These are phyloP conservation scores for Epicoccum nigrum DNA, from an alignment of 2,329 filamentous ascomycete species.

Conservation along the genomic window DNA sequence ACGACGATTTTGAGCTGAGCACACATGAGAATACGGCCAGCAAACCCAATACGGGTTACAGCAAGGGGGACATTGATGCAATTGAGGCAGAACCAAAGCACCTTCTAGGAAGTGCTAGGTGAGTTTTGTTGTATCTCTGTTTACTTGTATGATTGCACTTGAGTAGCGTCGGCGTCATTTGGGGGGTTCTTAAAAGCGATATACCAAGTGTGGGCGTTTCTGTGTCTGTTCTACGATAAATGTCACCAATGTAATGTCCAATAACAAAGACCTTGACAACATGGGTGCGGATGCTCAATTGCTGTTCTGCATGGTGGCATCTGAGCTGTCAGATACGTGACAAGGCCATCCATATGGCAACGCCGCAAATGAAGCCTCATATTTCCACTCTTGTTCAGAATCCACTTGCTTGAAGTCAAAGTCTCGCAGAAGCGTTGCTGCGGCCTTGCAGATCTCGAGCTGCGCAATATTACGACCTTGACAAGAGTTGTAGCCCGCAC, in stretches of 20 bases:
- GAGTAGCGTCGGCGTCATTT: neutral
- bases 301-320: too few relatives aligned
- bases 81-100: slow-evolving; percentile 23
- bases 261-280: too few relatives aligned
- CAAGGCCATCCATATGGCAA: slow-evolving; percentile 37
- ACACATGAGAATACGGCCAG: slow-evolving; percentile 12
- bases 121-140: neutral
- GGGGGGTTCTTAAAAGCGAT: neutral
- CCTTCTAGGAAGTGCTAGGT: slow-evolving; percentile 11
- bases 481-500: slow-evolving; percentile 47
- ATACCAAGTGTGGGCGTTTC: neutral
- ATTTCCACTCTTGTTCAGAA: slow-evolving; percentile 37
- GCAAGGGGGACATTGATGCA: slow-evolving; percentile 14
- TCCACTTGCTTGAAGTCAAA: slow-evolving; percentile 42
- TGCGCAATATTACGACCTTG: slow-evolving; percentile 46
- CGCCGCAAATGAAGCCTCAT: slow-evolving; percentile 42
- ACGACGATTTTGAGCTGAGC: slow-evolving; percentile 6
- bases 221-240: neutral
- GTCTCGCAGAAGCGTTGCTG: slow-evolving; percentile 41
- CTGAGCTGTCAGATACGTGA: neutral
- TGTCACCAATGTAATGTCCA: too few relatives aligned
- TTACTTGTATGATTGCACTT: neutral
- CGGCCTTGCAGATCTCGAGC: slow-evolving; percentile 46
- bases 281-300: neutral
- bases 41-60: slow-evolving; percentile 25